phyloP scores from a whole-genome alignment of 805 yeast genomes.

The Ogataea polymorpha region DNA sequence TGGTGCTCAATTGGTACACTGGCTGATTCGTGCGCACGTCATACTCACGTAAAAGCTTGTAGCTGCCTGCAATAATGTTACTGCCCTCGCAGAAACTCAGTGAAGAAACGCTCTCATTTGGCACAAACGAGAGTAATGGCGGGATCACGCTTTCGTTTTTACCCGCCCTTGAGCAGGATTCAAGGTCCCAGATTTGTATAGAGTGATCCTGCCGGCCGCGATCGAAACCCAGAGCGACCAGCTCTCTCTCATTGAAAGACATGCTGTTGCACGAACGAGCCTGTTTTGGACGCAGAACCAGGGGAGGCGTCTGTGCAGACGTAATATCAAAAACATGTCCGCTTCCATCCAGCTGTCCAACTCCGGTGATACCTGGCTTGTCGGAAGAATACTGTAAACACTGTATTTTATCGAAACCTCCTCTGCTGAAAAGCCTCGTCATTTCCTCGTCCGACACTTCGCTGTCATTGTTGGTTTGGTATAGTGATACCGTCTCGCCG shows the following conservation, averaged over 20 bases:
- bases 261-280: conserved; percentile 73
- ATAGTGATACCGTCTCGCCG: conserved; percentile 74
- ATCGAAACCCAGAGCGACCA: conserved; percentile 77
- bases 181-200: conserved; percentile 76
- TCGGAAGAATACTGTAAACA: conserved; percentile 60
- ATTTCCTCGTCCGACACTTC: conserved; percentile 43
- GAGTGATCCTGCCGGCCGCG: conserved; percentile 74
- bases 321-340: conserved; percentile 61
- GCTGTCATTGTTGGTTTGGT: conserved; percentile 46
- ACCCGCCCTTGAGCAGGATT: conserved; percentile 48
- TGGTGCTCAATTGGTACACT: conserved; percentile 69
- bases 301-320: conserved; percentile 30
- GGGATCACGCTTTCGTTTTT: conserved; percentile 49
- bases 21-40: conserved; percentile 69
- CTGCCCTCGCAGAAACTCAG: conserved; percentile 56
- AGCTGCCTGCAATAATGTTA: conserved; percentile 67
- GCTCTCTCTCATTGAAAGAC: conserved; percentile 61
- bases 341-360: conserved; percentile 72
- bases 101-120: conserved; percentile 73
- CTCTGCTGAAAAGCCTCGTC: conserved; percentile 46
- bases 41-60: conserved; percentile 72
- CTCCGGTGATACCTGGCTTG: conserved; percentile 59
- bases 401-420: conserved; percentile 67
- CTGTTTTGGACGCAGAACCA: conserved; percentile 57
- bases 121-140: conserved; percentile 56